phyloP scores from a whole-genome alignment of 106 monocot species.

The Platanthera zijinensis region DNA sequence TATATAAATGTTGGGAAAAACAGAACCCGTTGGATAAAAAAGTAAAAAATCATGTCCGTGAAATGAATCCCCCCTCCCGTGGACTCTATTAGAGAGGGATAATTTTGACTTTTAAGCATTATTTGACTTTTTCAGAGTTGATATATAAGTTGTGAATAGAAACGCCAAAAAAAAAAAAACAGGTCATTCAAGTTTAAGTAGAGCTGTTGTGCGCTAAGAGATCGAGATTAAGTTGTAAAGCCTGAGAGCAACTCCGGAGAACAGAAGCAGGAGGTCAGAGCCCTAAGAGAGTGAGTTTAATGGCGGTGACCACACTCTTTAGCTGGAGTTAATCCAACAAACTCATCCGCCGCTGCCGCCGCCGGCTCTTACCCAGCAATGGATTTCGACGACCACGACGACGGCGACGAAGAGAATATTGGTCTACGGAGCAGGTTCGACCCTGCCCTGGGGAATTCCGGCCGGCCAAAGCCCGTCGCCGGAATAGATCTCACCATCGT shows the following conservation, averaged over 20 bases:
- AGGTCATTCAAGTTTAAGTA: background rate
- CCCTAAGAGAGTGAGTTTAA: background rate
- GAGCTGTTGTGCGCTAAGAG: background rate
- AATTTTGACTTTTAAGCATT: too few relatives aligned
- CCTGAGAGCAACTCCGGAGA: background rate
- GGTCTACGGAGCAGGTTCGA: background rate
- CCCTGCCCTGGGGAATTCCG: background rate
- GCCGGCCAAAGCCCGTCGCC: background rate
- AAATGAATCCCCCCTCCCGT: too few relatives aligned
- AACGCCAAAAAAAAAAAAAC: background rate
- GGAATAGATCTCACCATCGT: background rate
- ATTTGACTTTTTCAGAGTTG: background rate
- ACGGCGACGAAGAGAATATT: constrained; percentile 20
- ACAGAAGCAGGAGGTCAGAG: background rate
- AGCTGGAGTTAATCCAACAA: background rate
- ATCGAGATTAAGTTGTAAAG: constrained; percentile 1
- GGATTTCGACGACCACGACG: constrained; percentile 39
- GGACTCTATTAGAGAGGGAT: too few relatives aligned
- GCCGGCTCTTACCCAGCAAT: background rate
- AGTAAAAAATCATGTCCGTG: too few relatives aligned
- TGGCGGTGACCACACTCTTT: background rate
- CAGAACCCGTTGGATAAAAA: too few relatives aligned
- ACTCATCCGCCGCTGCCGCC: background rate
- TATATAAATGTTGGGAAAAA: too few relatives aligned
- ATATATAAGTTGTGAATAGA: background rate